A percentile compares a stretch with the other conserved stretches of the same genome.
phyloP scores from a whole-genome alignment of 768 basidiomycete genomes.

The Phlegmacium glaucopus region DNA sequence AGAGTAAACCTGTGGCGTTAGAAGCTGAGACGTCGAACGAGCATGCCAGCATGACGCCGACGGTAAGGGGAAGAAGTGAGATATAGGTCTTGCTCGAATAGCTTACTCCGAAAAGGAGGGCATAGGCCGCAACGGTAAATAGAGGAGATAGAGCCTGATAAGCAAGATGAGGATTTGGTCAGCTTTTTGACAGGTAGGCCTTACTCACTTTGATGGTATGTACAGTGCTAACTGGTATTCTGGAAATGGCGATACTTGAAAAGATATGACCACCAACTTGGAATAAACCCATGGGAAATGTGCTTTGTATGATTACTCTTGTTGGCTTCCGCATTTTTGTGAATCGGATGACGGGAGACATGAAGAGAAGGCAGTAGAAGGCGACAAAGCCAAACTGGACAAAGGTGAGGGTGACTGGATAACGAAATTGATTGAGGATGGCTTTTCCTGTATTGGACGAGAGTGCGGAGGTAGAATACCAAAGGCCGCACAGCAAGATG shows the following conservation, averaged over 20 bases:
- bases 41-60: conserved; percentile 97
- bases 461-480: conserved; percentile 92
- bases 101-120: conserved; percentile 87
- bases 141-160: conserved; percentile 89
- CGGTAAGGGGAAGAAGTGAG: conserved; percentile 89
- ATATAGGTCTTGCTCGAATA: conserved; percentile 91
- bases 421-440: conserved; percentile 89
- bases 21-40: conserved; percentile 91
- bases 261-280: conserved; percentile 98
- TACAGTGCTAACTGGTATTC: conserved; percentile 95
- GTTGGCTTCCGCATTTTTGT: conserved; percentile 70
- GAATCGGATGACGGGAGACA: conserved; percentile 70
- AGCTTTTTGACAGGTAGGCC: background rate
- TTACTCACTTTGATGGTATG: conserved; percentile 93
- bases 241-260: conserved; percentile 94
- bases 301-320: conserved; percentile 66
- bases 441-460: conserved; percentile 97
- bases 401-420: conserved; percentile 95
- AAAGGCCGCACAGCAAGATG: conserved; percentile 78
- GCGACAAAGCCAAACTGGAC: conserved; percentile 97
- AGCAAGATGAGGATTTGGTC: background rate
- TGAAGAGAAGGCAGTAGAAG: conserved; percentile 78
- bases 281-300: conserved; percentile 94
- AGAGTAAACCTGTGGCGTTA: conserved; percentile 82
- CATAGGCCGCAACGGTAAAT: conserved; percentile 96